Evolutionary conservation across 2,329 filamentous ascomycete species (phyloP).

Genomic region (Samsoniella hepiali): DNA sequence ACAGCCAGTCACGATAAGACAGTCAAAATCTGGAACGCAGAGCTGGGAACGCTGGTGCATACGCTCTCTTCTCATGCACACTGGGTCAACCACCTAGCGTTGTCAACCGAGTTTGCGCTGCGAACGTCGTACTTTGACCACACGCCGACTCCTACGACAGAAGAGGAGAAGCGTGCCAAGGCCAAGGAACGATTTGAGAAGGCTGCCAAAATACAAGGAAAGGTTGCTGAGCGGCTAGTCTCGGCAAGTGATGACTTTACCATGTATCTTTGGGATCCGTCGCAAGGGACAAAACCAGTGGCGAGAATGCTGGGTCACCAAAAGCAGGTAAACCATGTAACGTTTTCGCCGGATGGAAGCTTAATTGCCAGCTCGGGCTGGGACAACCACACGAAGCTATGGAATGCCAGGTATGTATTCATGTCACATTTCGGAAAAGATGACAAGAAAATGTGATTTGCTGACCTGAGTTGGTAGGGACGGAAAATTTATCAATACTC

Average conservation of each 20-base stretch:
- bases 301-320: slow-evolving; percentile 90
- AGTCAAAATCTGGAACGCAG: slow-evolving; percentile 84
- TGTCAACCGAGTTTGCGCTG: slow-evolving; percentile 88
- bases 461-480: slow-evolving; percentile 41
- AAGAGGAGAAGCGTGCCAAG: slow-evolving; percentile 68
- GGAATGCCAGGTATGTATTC: slow-evolving; percentile 64
- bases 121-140: slow-evolving; percentile 87
- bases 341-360: slow-evolving; percentile 85
- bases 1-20: slow-evolving; percentile 88
- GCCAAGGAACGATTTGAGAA: slow-evolving; percentile 83
- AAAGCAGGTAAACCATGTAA: slow-evolving; percentile 94
- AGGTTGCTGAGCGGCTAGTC: slow-evolving; percentile 78
- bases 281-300: slow-evolving; percentile 73
- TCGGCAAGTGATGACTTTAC: slow-evolving; percentile 95
- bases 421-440: slow-evolving; percentile 39
- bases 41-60: slow-evolving; percentile 74
- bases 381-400: slow-evolving; percentile 93
- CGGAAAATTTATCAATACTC: slow-evolving; percentile 77
- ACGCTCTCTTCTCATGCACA: slow-evolving; percentile 81
- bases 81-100: slow-evolving; percentile 91
- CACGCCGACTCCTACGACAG: slow-evolving; percentile 61
- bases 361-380: slow-evolving; percentile 86
- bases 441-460: slow-evolving; percentile 22
- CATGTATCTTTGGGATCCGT: slow-evolving; percentile 92
- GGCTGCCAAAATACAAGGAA: slow-evolving; percentile 72